phyloP scores from a whole-genome alignment of 768 basidiomycete species.

The Phlegmacium glaucopus region DNA sequence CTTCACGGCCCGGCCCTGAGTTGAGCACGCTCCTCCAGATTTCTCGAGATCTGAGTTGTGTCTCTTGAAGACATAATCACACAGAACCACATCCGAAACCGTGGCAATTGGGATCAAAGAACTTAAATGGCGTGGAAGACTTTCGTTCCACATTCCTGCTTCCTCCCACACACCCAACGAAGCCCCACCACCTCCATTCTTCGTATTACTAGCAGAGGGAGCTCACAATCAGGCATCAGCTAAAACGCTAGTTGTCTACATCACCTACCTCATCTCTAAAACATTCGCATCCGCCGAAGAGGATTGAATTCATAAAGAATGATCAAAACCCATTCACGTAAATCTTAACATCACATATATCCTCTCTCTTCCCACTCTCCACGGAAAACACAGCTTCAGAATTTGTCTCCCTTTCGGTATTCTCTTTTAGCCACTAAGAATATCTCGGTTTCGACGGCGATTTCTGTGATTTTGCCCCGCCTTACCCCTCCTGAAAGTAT shows the following conservation, averaged over 20 bases:
- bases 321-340: too few relatives aligned
- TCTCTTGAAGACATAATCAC: constrained; percentile 38
- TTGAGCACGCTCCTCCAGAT: too few relatives aligned
- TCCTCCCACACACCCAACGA: constrained; percentile 1
- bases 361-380: constrained; percentile 85
- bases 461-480: constrained; percentile 49
- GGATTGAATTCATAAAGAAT: constrained; percentile 8
- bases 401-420: constrained; percentile 60
- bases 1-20: too few relatives aligned
- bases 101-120: constrained; percentile 55
- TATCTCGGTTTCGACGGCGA: constrained; percentile 25
- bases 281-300: constrained; percentile 6
- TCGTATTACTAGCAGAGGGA: constrained; percentile 84
- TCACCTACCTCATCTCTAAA: constrained; percentile 35
- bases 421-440: constrained; percentile 15
- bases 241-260: constrained; percentile 59
- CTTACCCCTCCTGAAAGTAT: constrained; percentile 85
- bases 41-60: too few relatives aligned
- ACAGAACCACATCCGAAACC: constrained; percentile 31
- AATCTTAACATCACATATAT: constrained; percentile 59
- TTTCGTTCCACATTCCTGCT: constrained; percentile 57
- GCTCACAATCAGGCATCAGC: constrained; percentile 91
- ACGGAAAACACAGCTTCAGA: constrained; percentile 74
- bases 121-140: constrained; percentile 78
- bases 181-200: constrained; percentile 7